phyloP scores from a whole-genome alignment of 192 early-diverging fungal species.

The Backusella parvicylindrica region DNA sequence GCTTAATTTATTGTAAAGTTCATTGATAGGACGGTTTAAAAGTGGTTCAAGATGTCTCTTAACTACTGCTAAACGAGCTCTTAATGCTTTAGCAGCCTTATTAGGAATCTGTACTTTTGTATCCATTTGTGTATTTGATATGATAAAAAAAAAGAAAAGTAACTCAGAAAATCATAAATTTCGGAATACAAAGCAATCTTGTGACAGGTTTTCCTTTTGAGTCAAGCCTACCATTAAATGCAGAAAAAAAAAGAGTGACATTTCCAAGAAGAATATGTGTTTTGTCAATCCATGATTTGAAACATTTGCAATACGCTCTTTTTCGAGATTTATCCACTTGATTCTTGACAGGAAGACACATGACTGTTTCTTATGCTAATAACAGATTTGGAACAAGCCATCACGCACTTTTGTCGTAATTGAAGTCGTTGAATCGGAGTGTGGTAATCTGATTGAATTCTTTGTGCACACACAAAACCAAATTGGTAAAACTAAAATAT shows the following conservation, averaged over 20 bases:
- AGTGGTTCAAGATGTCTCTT: conserved; percentile 28
- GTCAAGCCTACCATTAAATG: too few relatives aligned
- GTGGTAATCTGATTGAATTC: too few relatives aligned
- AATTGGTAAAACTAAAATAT: background rate
- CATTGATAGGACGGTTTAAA: conserved; percentile 13
- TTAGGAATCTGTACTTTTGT: background rate
- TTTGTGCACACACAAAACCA: background rate
- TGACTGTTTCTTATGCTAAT: too few relatives aligned
- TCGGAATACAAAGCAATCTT: background rate
- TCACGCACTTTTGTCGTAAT: too few relatives aligned
- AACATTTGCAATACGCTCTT: too few relatives aligned
- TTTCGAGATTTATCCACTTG: too few relatives aligned
- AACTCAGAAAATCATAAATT: background rate
- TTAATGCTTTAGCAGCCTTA: conserved; percentile 18
- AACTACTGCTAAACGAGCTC: conserved; percentile 21
- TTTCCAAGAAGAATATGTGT: too few relatives aligned
- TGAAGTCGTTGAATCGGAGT: too few relatives aligned
- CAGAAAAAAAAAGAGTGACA: too few relatives aligned
- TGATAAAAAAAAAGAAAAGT: background rate
- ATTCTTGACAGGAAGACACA: too few relatives aligned
- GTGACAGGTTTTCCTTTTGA: background rate
- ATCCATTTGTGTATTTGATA: background rate
- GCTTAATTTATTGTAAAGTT: conserved; percentile 21
- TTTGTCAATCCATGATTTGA: too few relatives aligned
- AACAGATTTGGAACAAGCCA: too few relatives aligned